Evolutionary conservation across 768 basidiomycete species (phyloP), one percentile per base, ranked within the genome.

Genomic region (Xerocomus potaroensis): DNA sequence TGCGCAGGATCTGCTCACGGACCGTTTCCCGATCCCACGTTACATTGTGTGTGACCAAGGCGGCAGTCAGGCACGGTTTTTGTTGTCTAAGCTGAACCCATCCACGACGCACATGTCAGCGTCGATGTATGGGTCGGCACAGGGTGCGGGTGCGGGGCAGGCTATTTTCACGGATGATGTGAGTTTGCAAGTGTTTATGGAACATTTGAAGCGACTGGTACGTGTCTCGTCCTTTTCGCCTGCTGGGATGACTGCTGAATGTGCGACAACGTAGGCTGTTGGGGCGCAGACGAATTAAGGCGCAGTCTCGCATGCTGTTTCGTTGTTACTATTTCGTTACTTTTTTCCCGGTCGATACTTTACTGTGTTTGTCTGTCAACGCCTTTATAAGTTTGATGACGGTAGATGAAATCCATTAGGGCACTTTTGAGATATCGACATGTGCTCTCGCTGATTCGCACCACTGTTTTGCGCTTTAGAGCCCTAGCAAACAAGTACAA

Each of bases 111-210:
- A 99, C 65, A 91, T 96, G 87, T 87, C 89, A 19, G 79, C 80
- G 52, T 81, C 81, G 48, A 91, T 94, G 81, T 94, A 94, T 66
- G 91, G 91, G n/a, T 77, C 82, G 4, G 75, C 79, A 8, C 75
- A 81, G 12, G 77, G 78, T 16, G 79, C 79, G 9, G 76, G 76
- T 8, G 71, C 79, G 2, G 94, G 94, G 5, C 88, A 92, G 67
- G 90, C 92, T 14, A 97, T 99, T 67, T 96, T 97, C 67, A 99
- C 96, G 45, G 96, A 98, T 63, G 95, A 99, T 67, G 95, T 98
- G 52, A 96, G 91, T 64, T 78, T 97, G 69, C 91, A 94, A 67
- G 88, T 94, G 46, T 95, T 96, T 74, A 94, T 93, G 93, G 94
- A 96, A 61, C 90, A 94, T 72, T 72, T 97, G 69, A 96, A 95